Conservation (phyloP, 768 basidiomycete genomes). For the Hemileccinum rubropunctum region DNA sequence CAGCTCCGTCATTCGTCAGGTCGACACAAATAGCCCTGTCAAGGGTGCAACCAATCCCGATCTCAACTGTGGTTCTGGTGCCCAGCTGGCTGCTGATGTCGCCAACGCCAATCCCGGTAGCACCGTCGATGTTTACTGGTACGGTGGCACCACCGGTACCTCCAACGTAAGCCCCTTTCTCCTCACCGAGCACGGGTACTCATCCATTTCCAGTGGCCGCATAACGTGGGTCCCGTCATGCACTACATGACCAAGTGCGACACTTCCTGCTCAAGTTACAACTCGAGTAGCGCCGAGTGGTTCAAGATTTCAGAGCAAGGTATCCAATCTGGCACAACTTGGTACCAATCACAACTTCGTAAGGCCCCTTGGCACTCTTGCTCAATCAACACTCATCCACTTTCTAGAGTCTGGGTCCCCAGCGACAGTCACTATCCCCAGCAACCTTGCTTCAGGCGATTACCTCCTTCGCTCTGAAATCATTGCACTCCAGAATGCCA, state of each 20-base stretch:
- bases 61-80: slow-evolving; percentile 56
- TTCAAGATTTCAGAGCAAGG: slow-evolving; percentile 70
- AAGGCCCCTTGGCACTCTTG: slow-evolving; percentile 11
- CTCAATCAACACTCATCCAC: neutral
- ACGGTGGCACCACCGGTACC: slow-evolving; percentile 35
- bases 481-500: slow-evolving; percentile 69
- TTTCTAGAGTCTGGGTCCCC: slow-evolving; percentile 37
- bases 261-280: slow-evolving; percentile 54
- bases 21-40: slow-evolving; percentile 43
- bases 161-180: slow-evolving; percentile 21
- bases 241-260: slow-evolving; percentile 69
- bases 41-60: slow-evolving; percentile 55
- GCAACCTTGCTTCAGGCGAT: slow-evolving; percentile 57
- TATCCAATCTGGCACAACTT: slow-evolving; percentile 35
- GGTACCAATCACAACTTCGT: slow-evolving; percentile 53
- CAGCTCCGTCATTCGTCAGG: slow-evolving; percentile 41
- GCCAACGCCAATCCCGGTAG: slow-evolving; percentile 61
- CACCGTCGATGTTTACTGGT: slow-evolving; percentile 52
- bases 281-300: slow-evolving; percentile 56
- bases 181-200: neutral
- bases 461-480: slow-evolving; percentile 78
- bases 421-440: slow-evolving; percentile 42
- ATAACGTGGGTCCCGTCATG: slow-evolving; percentile 64
- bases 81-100: slow-evolving; percentile 44
- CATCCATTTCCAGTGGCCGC: slow-evolving; percentile 38